phyloP scores from a whole-genome alignment of 805 yeast genomes.

The Candida vartiovaarae region DNA sequence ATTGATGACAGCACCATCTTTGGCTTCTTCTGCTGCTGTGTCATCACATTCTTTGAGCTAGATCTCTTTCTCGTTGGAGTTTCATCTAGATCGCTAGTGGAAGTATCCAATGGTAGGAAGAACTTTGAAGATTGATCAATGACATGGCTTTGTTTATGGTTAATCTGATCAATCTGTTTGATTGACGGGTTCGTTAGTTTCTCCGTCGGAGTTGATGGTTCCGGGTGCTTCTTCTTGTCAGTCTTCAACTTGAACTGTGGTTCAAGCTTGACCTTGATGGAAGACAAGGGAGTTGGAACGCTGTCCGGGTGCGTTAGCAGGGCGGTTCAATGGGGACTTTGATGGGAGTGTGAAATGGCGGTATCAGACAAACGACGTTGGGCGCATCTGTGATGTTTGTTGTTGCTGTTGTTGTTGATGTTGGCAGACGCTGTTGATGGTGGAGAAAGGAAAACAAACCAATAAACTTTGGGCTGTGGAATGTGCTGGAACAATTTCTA shows the following conservation, averaged over 20 bases:
- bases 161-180: conserved; percentile 2
- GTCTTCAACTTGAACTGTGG: conserved; percentile 1
- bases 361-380: too few species aligned
- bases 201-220: conserved; percentile 16
- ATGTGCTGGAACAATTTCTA: too few species aligned
- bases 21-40: background rate
- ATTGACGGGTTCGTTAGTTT: conserved; percentile 6
- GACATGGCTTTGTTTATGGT: background rate
- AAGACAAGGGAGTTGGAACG: too few species aligned
- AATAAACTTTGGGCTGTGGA: too few species aligned
- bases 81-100: conserved; percentile 4
- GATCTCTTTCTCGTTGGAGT: conserved; percentile 15
- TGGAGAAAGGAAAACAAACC: too few species aligned
- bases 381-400: too few species aligned
- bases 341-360: too few species aligned
- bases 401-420: too few species aligned
- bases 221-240: background rate
- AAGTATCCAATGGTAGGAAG: conserved; percentile 11
- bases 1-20: background rate
- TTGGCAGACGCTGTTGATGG: too few species aligned
- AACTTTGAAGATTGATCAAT: conserved; percentile 17
- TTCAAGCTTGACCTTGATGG: conserved; percentile 13
- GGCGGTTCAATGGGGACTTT: conserved; percentile 9
- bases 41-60: background rate
- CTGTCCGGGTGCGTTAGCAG: background rate